phyloP scores from a whole-genome alignment of 2,329 filamentous ascomycete genomes.

The Beauveria caledonica region DNA sequence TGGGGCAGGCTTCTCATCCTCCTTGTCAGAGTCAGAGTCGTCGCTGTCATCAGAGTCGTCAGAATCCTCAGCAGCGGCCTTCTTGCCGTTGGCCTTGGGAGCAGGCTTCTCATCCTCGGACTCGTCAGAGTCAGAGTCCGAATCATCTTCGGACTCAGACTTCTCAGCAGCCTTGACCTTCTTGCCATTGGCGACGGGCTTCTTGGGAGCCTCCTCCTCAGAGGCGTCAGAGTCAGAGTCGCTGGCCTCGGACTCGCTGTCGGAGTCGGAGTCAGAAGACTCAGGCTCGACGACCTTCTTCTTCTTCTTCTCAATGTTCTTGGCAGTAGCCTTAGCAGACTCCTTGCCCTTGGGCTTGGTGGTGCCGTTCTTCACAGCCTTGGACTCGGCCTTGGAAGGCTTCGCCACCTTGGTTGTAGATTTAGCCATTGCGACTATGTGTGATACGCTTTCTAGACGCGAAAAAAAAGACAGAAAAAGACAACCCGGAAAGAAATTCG shows the following conservation, averaged over 20 bases:
- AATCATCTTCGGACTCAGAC: conserved; percentile 16
- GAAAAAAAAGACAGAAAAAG: conserved; percentile 12
- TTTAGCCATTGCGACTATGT: conserved; percentile 52
- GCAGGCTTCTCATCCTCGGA: conserved; percentile 33
- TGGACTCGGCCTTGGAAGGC: conserved; percentile 44
- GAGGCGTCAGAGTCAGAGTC: conserved; percentile 22
- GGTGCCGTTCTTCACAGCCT: conserved; percentile 56
- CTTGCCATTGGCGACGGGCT: conserved; percentile 26
- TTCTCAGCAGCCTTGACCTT: conserved; percentile 20
- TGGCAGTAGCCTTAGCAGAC: conserved; percentile 52
- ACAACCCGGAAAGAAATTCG: conserved; percentile 14
- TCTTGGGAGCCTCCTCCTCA: conserved; percentile 30
- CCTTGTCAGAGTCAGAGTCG: conserved; percentile 26
- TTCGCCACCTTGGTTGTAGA: conserved; percentile 50
- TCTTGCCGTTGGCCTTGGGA: conserved; percentile 18
- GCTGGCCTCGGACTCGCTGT: conserved; percentile 25
- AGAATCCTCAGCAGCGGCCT: conserved; percentile 24
- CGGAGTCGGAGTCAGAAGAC: conserved; percentile 25
- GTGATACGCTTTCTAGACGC: conserved; percentile 13
- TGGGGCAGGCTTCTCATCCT: conserved; percentile 27
- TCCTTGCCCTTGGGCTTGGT: conserved; percentile 66
- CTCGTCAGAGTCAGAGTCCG: conserved; percentile 25
- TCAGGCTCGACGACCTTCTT: conserved; percentile 37
- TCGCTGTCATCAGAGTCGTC: conserved; percentile 27
- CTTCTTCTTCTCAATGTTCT: conserved; percentile 41